Percentiles rank a stretch among this genome's conserved stretches.
phyloP scores from a whole-genome alignment of 1,139 yeast genomes.

The Blastobotrys illinoisensis region DNA sequence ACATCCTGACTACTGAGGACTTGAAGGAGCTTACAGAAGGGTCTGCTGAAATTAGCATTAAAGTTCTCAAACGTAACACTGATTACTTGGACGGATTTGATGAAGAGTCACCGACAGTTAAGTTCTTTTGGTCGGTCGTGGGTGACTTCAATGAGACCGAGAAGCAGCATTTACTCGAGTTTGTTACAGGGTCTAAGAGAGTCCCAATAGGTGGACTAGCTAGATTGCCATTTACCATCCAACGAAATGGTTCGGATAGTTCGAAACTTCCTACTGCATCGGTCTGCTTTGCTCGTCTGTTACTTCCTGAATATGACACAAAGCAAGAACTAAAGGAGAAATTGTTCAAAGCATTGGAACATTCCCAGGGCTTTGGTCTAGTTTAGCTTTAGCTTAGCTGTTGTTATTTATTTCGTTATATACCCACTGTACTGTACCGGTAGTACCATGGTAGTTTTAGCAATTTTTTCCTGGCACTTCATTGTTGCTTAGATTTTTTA shows the following conservation, averaged over 20 bases:
- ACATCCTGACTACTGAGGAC: conserved; percentile 12
- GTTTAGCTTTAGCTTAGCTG: conserved; percentile 14
- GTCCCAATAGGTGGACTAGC: conserved; percentile 24
- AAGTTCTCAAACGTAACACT: conserved; percentile 13
- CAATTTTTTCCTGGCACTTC: too few relatives aligned
- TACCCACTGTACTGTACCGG: too few relatives aligned
- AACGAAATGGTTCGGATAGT: conserved; percentile 20
- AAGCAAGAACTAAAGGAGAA: conserved; percentile 16
- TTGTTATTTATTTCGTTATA: background rate
- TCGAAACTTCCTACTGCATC: conserved; percentile 24
- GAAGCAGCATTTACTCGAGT: conserved; percentile 22
- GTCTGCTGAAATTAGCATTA: conserved; percentile 13
- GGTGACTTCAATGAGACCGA: conserved; percentile 17
- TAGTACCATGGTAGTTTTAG: too few relatives aligned
- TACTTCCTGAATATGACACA: conserved; percentile 25
- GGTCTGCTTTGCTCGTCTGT: conserved; percentile 25
- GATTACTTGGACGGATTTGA: conserved; percentile 19
- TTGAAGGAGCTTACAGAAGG: conserved; percentile 26
- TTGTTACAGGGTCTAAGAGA: conserved; percentile 28
- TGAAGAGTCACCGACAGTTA: conserved; percentile 17
- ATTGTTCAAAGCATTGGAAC: conserved; percentile 23
- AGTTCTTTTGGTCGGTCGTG: conserved; percentile 21
- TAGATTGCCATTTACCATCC: conserved; percentile 19
- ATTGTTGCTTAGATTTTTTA: too few relatives aligned
- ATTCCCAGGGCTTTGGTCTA: conserved; percentile 29